Evolutionary conservation across 768 basidiomycete genomes (phyloP).

Genomic region (Pulveroboletus sp.): DNA sequence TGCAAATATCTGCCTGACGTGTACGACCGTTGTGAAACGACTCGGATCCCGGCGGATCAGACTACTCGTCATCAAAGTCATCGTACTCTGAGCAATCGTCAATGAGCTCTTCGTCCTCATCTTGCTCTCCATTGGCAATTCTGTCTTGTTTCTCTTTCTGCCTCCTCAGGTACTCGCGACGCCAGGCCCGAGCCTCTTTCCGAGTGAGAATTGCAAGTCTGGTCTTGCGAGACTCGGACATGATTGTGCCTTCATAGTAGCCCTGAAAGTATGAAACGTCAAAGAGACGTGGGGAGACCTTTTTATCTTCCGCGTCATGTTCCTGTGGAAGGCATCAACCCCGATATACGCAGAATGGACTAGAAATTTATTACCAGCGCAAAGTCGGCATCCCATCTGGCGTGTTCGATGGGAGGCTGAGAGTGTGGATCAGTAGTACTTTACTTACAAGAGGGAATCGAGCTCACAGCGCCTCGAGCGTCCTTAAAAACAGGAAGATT

Average conservation of each 20-base stretch:
- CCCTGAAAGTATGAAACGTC: conserved; percentile 20
- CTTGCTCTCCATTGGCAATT: conserved; percentile 8
- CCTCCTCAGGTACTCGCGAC: conserved; percentile 2
- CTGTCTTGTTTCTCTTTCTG: conserved; percentile 6
- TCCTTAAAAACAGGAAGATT: conserved; percentile 19
- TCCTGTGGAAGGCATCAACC: conserved; percentile 17
- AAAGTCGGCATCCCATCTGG: neutral
- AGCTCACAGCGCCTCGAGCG: conserved; percentile 23
- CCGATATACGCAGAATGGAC: neutral
- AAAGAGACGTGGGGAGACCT: conserved; percentile 17
- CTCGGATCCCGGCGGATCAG: no score
- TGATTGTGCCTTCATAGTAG: conserved; percentile 23
- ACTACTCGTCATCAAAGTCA: neutral
- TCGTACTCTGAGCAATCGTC: conserved; percentile 6
- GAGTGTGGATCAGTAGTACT: neutral
- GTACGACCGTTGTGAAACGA: no score
- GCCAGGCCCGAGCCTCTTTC: conserved; percentile 14
- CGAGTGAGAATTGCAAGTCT: conserved; percentile 21
- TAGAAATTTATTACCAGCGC: conserved; percentile 1
- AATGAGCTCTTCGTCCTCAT: conserved; percentile 8
- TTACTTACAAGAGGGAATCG: neutral
- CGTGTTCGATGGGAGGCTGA: conserved; percentile 25
- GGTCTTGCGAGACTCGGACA: conserved; percentile 18
- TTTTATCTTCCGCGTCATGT: conserved; percentile 21
- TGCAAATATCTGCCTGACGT: no score